Evolutionary conservation across 2,329 filamentous ascomycete genomes (phyloP).

Genomic region (Colletotrichum destructivum): DNA sequence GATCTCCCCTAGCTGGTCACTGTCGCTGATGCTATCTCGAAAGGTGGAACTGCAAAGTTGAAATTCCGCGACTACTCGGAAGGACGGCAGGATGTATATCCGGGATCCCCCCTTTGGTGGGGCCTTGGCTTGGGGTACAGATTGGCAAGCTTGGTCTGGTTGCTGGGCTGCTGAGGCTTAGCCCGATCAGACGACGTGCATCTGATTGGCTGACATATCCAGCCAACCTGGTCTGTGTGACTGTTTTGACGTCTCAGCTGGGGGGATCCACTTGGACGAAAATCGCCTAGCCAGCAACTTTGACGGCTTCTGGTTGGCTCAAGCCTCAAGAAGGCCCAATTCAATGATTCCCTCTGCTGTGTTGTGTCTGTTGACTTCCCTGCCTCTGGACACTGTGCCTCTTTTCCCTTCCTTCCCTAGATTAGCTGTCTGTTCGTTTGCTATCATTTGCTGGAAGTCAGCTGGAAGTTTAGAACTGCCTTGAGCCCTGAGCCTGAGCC

Average conservation of each 20-base stretch:
- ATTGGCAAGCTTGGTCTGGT: not conserved
- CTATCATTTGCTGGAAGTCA: not conserved
- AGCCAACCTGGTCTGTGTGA: constrained; percentile 34
- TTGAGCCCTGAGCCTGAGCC: constrained; percentile 5
- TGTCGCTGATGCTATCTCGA: constrained; percentile 39
- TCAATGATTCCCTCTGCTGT: constrained; percentile 36
- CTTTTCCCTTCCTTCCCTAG: constrained; percentile 15
- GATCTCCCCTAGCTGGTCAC: constrained; percentile 28
- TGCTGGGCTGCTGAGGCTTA: constrained; percentile 11
- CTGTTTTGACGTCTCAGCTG: constrained; percentile 42
- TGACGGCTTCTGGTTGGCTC: constrained; percentile 21
- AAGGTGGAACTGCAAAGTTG: constrained; percentile 34
- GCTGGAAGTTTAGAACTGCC: not conserved
- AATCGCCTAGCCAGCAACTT: constrained; percentile 33
- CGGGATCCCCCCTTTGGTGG: not conserved
- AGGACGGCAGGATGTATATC: constrained; percentile 10
- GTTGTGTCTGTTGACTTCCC: constrained; percentile 8
- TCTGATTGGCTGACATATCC: constrained; percentile 22
- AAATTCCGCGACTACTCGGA: constrained; percentile 22
- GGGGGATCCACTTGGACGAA: constrained; percentile 21
- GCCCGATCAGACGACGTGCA: not conserved
- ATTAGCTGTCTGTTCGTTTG: constrained; percentile 11
- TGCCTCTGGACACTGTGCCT: constrained; percentile 12
- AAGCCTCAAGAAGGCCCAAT: constrained; percentile 19
- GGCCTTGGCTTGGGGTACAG: not conserved